Conservation (phyloP, 2,329 filamentous ascomycete species). For the Penicillium sp. region DNA sequence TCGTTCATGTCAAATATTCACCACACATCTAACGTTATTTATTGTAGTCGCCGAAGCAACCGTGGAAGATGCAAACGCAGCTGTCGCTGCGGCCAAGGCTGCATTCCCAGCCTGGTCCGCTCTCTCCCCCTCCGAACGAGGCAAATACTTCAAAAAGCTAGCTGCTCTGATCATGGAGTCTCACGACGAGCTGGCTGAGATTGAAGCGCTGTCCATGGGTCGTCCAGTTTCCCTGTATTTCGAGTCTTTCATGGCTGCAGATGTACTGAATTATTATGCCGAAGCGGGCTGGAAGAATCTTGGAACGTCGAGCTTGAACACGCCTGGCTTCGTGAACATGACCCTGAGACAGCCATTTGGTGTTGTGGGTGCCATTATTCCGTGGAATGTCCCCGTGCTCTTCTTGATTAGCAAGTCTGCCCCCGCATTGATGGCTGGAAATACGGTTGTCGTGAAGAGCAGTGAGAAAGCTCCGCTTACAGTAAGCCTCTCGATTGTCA, state of each 20-base stretch:
- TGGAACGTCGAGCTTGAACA: conserved; percentile 24
- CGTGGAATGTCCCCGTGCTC: conserved; percentile 53
- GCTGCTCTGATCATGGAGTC: conserved; percentile 26
- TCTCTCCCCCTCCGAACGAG: conserved; percentile 22
- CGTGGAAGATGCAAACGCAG: conserved; percentile 31
- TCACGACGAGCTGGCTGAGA: conserved; percentile 29
- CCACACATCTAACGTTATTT: neutral
- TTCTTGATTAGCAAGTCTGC: conserved; percentile 73
- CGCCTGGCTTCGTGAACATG: conserved; percentile 22
- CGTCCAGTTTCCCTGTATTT: conserved; percentile 28
- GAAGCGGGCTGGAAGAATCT: conserved; percentile 22
- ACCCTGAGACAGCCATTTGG: conserved; percentile 33
- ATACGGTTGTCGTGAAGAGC: conserved; percentile 65
- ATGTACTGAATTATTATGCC: conserved; percentile 25
- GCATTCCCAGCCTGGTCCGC: conserved; percentile 36
- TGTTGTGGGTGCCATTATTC: conserved; percentile 54
- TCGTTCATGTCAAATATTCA: neutral
- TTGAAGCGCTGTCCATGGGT: conserved; percentile 40
- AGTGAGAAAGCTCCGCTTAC: conserved; percentile 67
- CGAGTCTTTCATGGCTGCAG: conserved; percentile 18
- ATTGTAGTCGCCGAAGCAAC: conserved; percentile 24
- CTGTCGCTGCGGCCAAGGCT: conserved; percentile 36
- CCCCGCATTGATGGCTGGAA: conserved; percentile 64
- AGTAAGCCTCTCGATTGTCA: conserved; percentile 36
- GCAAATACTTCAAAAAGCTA: conserved; percentile 32